phyloP scores from a whole-genome alignment of 2,329 filamentous ascomycete species.

The Verticillium tricorpus region DNA sequence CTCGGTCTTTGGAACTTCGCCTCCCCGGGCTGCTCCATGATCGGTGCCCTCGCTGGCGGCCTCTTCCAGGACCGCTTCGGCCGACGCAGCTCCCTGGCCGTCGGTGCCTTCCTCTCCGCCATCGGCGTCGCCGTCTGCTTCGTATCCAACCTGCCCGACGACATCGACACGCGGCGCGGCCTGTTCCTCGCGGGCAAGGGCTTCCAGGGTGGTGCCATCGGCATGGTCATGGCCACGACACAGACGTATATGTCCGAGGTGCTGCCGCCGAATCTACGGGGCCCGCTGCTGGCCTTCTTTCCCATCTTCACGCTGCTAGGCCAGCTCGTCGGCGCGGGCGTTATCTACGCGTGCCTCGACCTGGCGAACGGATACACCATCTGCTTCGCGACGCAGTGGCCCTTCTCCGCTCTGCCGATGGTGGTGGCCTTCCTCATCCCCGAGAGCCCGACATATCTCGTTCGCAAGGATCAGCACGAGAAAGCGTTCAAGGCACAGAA shows the following conservation, averaged over 20 bases:
- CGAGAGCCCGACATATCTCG: constrained; percentile 44
- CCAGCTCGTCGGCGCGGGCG: constrained; percentile 39
- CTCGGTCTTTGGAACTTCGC: constrained; percentile 38
- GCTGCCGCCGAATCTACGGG: constrained; percentile 38
- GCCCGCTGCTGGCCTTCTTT: constrained; percentile 42
- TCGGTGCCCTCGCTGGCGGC: constrained; percentile 32
- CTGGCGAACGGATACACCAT: constrained; percentile 30
- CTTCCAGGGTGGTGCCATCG: constrained; percentile 39
- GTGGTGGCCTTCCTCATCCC: constrained; percentile 39
- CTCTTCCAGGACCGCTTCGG: constrained; percentile 34
- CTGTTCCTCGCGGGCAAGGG: constrained; percentile 40
- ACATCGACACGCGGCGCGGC: constrained; percentile 22
- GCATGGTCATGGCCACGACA: constrained; percentile 35
- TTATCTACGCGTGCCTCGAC: constrained; percentile 29
- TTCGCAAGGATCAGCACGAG: constrained; percentile 33
- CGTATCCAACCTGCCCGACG: constrained; percentile 14
- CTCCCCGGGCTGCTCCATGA: constrained; percentile 30
- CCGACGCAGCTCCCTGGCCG: constrained; percentile 27
- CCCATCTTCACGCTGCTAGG: constrained; percentile 44
- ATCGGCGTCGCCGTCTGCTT: constrained; percentile 27
- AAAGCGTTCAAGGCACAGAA: constrained; percentile 40
- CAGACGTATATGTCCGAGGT: constrained; percentile 48
- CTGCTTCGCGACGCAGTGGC: constrained; percentile 40
- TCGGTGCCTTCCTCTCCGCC: constrained; percentile 31
- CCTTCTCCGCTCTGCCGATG: constrained; percentile 36